Conservation (phyloP, 257 asterid genomes). For the Gardenia jasminoides region DNA sequence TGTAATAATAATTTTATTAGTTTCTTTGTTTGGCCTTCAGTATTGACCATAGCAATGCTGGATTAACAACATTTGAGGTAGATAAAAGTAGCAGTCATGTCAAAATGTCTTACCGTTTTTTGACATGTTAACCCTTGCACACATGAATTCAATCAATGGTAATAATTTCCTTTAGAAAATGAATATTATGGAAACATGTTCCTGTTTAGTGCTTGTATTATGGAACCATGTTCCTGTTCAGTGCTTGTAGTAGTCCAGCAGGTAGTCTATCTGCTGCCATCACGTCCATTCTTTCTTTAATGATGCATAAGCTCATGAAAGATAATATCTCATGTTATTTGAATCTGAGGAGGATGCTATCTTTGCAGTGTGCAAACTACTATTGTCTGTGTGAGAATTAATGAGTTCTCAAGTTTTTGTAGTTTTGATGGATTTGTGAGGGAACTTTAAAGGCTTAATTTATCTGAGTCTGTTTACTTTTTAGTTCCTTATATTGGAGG, state of each 20-base stretch:
- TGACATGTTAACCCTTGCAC: not conserved
- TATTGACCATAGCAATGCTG: not conserved
- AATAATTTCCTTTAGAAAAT: not conserved
- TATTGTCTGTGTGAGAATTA: not conserved
- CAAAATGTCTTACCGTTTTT: not conserved
- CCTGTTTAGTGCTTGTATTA: too few species aligned
- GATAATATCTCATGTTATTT: not conserved
- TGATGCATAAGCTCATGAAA: not conserved
- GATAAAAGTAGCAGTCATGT: not conserved
- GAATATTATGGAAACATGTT: not conserved
- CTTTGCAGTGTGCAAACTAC: not conserved
- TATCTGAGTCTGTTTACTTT: not conserved
- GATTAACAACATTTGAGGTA: not conserved
- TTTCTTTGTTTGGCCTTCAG: not conserved
- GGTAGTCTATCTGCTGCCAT: not conserved
- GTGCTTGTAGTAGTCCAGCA: not conserved
- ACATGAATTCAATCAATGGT: not conserved
- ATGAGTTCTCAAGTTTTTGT: not conserved
- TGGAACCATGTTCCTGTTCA: not conserved
- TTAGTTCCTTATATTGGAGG: not conserved
- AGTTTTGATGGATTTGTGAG: not conserved
- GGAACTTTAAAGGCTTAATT: not conserved
- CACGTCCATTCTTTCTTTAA: not conserved
- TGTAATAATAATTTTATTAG: not conserved
- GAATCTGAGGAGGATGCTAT: not conserved